phyloP scores from a whole-genome alignment of 164 flowering plant genomes.

The Dillenia suffruticosa region DNA sequence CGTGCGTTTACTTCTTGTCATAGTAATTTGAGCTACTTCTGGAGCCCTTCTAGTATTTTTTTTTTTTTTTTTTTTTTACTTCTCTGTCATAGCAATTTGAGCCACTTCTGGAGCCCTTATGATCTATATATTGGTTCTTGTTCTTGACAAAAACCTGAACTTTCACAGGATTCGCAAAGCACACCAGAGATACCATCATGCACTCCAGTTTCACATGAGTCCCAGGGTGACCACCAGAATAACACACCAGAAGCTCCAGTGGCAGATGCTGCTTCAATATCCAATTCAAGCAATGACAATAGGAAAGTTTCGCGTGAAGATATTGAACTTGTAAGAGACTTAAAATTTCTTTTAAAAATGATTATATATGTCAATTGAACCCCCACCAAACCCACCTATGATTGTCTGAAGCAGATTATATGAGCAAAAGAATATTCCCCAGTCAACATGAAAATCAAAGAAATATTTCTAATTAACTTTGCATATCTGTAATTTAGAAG shows the following conservation, averaged over 20 bases:
- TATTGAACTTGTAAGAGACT: conserved; percentile 64
- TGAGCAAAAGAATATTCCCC: too few species aligned
- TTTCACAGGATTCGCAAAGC: conserved; percentile 41
- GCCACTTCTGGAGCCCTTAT: not conserved
- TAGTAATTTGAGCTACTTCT: not conserved
- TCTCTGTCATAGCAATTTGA: too few species aligned
- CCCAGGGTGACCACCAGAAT: conserved; percentile 62
- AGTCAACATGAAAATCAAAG: too few species aligned
- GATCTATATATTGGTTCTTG: not conserved
- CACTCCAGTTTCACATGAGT: conserved; percentile 59
- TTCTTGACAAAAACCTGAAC: not conserved
- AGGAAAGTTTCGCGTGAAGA: conserved; percentile 86
- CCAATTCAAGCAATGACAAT: conserved; percentile 71
- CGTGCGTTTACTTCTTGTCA: not conserved
- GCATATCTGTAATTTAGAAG: too few species aligned
- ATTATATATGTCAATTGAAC: too few species aligned
- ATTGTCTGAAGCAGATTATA: too few species aligned
- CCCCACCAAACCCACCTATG: too few species aligned
- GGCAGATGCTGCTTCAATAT: conserved; percentile 66
- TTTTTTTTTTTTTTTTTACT: not conserved
- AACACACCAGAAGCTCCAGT: conserved; percentile 53
- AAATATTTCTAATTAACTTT: too few species aligned
- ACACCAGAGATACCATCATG: conserved; percentile 54
- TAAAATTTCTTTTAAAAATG: not conserved
- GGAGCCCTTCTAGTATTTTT: not conserved